Percentiles rank a stretch among this genome's conserved stretches.
Conservation (phyloP, 768 basidiomycete species). For the Termitomyces sp. region DNA sequence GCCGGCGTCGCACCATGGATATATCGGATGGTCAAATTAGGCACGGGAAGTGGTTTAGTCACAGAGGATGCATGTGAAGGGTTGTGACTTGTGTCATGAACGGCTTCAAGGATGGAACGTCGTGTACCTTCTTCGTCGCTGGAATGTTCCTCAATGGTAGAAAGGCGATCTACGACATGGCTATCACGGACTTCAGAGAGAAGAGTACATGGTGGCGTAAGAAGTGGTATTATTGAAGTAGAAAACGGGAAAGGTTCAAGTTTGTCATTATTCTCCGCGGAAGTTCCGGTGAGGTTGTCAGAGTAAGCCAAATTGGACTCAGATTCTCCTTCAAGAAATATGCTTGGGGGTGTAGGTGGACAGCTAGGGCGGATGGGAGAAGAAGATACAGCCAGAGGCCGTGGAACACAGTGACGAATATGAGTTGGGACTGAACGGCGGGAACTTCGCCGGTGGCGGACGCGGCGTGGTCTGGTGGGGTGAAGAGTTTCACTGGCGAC, state of each 20-base stretch:
- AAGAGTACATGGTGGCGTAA: constrained; percentile 36
- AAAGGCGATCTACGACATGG: constrained; percentile 16
- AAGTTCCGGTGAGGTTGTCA: constrained; percentile 21
- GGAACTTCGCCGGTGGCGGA: constrained; percentile 24
- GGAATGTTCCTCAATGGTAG: constrained; percentile 19
- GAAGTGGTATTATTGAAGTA: constrained; percentile 25
- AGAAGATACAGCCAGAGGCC: constrained; percentile 7
- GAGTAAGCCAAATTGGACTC: constrained; percentile 29
- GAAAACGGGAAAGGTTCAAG: constrained; percentile 20
- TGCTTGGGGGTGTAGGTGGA: constrained; percentile 37
- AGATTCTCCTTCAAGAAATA: constrained; percentile 33
- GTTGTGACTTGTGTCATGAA: not conserved
- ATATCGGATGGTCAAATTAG: constrained; percentile 16
- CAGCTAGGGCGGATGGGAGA: constrained; percentile 22
- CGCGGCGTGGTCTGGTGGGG: constrained; percentile 25
- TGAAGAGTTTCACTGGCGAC: constrained; percentile 31
- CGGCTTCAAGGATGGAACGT: not conserved
- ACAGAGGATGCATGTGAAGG: constrained; percentile 15
- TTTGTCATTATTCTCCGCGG: constrained; percentile 25
- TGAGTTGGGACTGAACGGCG: constrained; percentile 26
- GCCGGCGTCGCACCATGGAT: not conserved
- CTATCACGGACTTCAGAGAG: constrained; percentile 24
- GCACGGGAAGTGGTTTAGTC: constrained; percentile 19
- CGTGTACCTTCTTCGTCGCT: constrained; percentile 11
- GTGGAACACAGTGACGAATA: constrained; percentile 26